Conservation (phyloP, 495 filamentous ascomycete species). For the Staphylotrichum tortipilum region DNA sequence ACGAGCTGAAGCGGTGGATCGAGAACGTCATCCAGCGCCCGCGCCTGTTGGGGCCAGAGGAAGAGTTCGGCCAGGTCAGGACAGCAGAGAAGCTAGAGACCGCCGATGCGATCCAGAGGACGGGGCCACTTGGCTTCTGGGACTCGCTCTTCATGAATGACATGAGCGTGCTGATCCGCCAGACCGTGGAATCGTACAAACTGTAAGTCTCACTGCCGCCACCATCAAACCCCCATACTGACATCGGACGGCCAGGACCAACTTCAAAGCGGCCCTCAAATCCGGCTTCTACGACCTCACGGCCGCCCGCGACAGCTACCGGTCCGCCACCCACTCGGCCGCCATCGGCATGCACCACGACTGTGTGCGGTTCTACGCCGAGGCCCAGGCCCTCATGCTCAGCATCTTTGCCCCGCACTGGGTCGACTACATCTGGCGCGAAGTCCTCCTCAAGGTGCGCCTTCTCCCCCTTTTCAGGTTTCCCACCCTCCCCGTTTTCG, state of each 20-base stretch:
- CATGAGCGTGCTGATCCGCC: constrained; percentile 63
- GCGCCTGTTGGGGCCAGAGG: constrained; percentile 53
- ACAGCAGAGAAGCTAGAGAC: background rate
- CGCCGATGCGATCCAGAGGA: constrained; percentile 2
- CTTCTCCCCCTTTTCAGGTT: too few species aligned
- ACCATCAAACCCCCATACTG: constrained; percentile 1
- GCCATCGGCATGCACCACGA: constrained; percentile 66
- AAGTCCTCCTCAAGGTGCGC: constrained; percentile 59
- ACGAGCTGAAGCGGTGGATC: constrained; percentile 76
- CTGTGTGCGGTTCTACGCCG: constrained; percentile 61
- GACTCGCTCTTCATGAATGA: constrained; percentile 84
- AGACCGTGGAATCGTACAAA: constrained; percentile 62
- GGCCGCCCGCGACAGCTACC: constrained; percentile 75
- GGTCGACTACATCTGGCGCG: constrained; percentile 83
- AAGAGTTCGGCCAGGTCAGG: constrained; percentile 33
- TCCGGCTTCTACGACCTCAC: constrained; percentile 78
- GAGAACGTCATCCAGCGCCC: constrained; percentile 61
- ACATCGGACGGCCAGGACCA: constrained; percentile 39
- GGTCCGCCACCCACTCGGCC: constrained; percentile 58
- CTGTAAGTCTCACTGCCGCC: background rate
- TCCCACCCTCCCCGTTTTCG: too few species aligned
- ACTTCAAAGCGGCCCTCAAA: constrained; percentile 83
- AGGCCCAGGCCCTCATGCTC: constrained; percentile 39
- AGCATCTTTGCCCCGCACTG: constrained; percentile 78
- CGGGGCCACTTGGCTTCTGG: constrained; percentile 51